A percentile compares a stretch with the other conserved stretches of the same genome.
Conservation (phyloP, 169 alveolate species). For the Hepatocystis sp. region DNA sequence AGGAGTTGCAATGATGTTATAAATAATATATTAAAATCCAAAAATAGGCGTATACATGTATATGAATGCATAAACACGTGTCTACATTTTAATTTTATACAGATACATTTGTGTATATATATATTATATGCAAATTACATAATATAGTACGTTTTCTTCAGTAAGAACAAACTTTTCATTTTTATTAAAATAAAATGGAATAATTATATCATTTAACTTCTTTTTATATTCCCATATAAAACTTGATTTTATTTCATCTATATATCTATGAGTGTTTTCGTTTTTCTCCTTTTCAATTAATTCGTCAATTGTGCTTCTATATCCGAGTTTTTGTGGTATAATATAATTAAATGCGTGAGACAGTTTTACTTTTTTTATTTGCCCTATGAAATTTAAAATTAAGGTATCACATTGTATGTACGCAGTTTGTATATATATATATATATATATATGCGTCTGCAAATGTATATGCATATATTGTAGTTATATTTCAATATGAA, state of each 20-base stretch:
- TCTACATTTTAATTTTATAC: neutral
- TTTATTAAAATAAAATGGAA: conserved; percentile 46
- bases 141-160: conserved; percentile 44
- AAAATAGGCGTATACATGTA: neutral
- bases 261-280: conserved; percentile 54
- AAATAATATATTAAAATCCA: no score
- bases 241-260: conserved; percentile 66
- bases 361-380: conserved; percentile 66
- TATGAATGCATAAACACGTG: neutral
- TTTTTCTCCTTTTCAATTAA: conserved; percentile 56
- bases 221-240: conserved; percentile 52
- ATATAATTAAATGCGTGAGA: conserved; percentile 76
- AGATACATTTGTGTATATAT: no score
- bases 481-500: no score
- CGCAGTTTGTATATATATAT: neutral
- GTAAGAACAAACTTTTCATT: conserved; percentile 39
- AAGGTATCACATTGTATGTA: neutral
- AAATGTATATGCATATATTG: conserved; percentile 1
- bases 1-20: neutral
- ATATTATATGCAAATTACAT: conserved; percentile 13
- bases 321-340: conserved; percentile 72
- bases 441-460: neutral
- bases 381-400: conserved; percentile 9
- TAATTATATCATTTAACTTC: conserved; percentile 21
- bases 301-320: conserved; percentile 73